These are phyloP conservation scores for Pelargonium cotyledonis DNA, from an alignment of 441 rosid species.

Conservation along the genomic window DNA sequence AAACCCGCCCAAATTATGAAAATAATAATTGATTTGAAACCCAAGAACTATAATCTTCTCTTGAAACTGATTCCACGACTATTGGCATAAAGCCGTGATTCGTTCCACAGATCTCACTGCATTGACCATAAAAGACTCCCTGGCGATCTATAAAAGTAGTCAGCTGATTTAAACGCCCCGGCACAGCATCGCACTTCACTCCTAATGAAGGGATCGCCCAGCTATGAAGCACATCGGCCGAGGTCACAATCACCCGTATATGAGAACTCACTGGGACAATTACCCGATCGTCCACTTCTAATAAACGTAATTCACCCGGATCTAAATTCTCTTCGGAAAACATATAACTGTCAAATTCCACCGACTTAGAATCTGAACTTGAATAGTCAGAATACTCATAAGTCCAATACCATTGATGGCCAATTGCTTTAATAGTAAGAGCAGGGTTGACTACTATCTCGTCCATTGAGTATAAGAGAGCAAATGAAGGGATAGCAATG, in stretches of 20 bases:
- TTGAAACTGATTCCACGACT: not conserved
- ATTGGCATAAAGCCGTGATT: not conserved
- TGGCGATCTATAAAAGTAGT: not conserved
- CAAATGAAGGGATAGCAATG: too few relatives aligned
- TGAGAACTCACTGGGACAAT: not conserved
- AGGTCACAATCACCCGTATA: not conserved
- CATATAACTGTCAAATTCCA: too few relatives aligned
- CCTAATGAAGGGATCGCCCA: constrained; percentile 1
- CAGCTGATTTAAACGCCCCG: not conserved
- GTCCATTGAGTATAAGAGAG: too few relatives aligned
- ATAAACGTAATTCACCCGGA: too few relatives aligned
- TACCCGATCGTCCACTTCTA: too few relatives aligned
- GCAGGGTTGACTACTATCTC: too few relatives aligned
- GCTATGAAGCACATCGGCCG: not conserved
- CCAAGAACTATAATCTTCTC: not conserved
- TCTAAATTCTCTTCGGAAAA: too few relatives aligned
- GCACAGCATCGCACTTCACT: not conserved
- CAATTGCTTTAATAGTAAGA: too few relatives aligned
- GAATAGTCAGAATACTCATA: too few relatives aligned
- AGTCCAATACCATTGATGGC: too few relatives aligned
- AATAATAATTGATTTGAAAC: not conserved
- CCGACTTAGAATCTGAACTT: too few relatives aligned
- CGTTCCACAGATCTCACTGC: not conserved
- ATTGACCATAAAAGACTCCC: not conserved
- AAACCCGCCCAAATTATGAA: too few relatives aligned